Conservation (phyloP, 1,284 basidiomycete species). For the Phellinidium pouzarii region DNA sequence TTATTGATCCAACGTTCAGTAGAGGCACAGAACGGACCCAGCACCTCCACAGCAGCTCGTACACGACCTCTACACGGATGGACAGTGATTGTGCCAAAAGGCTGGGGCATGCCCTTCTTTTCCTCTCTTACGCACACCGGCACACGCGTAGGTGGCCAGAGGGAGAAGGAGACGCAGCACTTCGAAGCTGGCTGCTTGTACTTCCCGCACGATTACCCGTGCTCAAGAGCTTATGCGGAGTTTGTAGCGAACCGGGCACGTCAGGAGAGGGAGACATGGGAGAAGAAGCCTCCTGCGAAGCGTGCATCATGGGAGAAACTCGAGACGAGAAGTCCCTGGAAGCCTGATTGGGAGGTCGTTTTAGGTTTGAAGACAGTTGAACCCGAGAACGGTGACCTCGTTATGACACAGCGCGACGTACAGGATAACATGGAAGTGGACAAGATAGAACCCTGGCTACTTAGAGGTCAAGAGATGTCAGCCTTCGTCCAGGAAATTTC, state of each 20-base stretch:
- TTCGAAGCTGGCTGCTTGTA: slow-evolving; percentile 70
- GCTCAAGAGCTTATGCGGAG: slow-evolving; percentile 43
- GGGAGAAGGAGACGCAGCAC: slow-evolving; percentile 66
- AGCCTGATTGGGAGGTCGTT: slow-evolving; percentile 63
- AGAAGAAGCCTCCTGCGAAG: slow-evolving; percentile 79
- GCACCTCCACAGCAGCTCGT: slow-evolving; percentile 22
- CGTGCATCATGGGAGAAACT: slow-evolving; percentile 64
- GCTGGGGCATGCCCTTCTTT: slow-evolving; percentile 86
- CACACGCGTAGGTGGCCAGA: slow-evolving; percentile 74
- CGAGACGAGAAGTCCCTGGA: slow-evolving; percentile 66
- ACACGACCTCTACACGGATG: slow-evolving; percentile 63
- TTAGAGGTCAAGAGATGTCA: slow-evolving; percentile 47
- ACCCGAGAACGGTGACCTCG: slow-evolving; percentile 32
- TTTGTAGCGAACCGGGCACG: slow-evolving; percentile 42
- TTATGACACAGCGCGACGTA: slow-evolving; percentile 53
- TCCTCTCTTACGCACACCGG: slow-evolving; percentile 75
- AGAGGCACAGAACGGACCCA: slow-evolving; percentile 31
- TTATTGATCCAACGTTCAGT: slow-evolving; percentile 77
- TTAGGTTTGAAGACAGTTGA: slow-evolving; percentile 39
- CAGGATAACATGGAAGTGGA: slow-evolving; percentile 17
- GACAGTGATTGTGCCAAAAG: slow-evolving; percentile 76
- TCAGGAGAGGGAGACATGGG: slow-evolving; percentile 61
- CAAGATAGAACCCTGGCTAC: slow-evolving; percentile 49
- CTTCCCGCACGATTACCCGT: slow-evolving; percentile 81
- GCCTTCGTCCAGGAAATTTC: slow-evolving; percentile 39